phyloP scores from a whole-genome alignment of 345 rosid species.

The Moricandia arvensis region DNA sequence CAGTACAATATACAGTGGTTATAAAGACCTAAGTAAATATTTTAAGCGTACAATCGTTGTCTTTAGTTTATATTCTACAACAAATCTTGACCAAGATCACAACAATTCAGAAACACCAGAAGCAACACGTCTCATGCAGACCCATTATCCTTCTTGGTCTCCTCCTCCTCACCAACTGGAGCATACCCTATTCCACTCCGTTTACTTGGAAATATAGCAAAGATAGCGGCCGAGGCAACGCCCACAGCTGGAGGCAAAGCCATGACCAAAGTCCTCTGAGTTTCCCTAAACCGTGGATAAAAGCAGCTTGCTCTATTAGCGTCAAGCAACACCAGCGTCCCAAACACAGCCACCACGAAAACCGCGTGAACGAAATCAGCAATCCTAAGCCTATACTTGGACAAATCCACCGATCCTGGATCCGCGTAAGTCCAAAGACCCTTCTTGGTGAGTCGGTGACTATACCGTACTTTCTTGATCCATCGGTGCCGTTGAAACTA shows the following conservation, averaged over 20 bases:
- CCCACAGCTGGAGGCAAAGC: slow-evolving; percentile 69
- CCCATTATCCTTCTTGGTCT: slow-evolving; percentile 18
- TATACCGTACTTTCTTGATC: slow-evolving; percentile 55
- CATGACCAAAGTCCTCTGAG: slow-evolving; percentile 54
- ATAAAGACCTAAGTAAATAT: slow-evolving; percentile 1
- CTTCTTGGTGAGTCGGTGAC: slow-evolving; percentile 49
- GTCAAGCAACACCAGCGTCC: slow-evolving; percentile 53
- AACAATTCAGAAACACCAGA: background rate
- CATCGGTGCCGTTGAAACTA: slow-evolving; percentile 53
- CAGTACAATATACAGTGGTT: background rate
- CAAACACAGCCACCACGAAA: slow-evolving; percentile 55
- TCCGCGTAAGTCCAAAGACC: slow-evolving; percentile 59
- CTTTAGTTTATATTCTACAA: slow-evolving; percentile 8
- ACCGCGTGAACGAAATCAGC: slow-evolving; percentile 66
- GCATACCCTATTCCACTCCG: slow-evolving; percentile 87
- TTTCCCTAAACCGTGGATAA: slow-evolving; percentile 54
- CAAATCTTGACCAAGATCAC: background rate
- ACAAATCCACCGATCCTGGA: slow-evolving; percentile 45
- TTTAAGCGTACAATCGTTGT: background rate
- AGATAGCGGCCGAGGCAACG: slow-evolving; percentile 44
- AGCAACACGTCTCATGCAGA: slow-evolving; percentile 4
- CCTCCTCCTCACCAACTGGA: slow-evolving; percentile 31
- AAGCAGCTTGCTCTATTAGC: slow-evolving; percentile 56
- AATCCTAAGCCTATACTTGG: slow-evolving; percentile 50
- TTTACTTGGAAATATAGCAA: slow-evolving; percentile 61